Base-by-base conservation (phyloP, 2,329 filamentous ascomycete genomes). In the Niveomyces coronatus region DNA sequence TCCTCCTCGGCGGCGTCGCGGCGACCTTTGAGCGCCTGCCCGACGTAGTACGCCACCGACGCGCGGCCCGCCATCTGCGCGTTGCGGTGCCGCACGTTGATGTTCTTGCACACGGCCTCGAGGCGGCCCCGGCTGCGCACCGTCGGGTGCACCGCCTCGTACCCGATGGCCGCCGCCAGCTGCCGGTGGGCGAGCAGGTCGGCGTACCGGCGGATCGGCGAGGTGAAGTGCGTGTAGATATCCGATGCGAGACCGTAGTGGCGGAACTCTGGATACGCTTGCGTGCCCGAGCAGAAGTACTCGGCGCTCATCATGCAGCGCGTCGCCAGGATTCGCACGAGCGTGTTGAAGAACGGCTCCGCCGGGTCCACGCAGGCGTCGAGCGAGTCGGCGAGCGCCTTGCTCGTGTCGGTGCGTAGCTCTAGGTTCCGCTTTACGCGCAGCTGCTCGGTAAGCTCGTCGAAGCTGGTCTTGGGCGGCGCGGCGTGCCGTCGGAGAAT, bases 261-360 rank as follows among this genome's bases (percentile, higher is more conserved):
- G 37, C 86, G 78, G 71, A 94, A 98, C 57, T 96, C 91, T 1
- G 86, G 82, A 57, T 91, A 89, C 0, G 88, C 78, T 57, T 95
- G 87, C 6, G 87, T 88, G 43, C 91, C 91, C 0, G 89, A 85
- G 63, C 85, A 91, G 63, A 98, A 98, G 64, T 98, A 98, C 63
- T 98, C 91, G 45, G 91, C 91, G 38, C 86, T 91, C 71, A 94
- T 94, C 91, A 98, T 98, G 73, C 91, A 98, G 16, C 91, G 82
- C 8, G 91, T 98, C 9, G 91, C 91, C 67, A 98, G 84, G 63
- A 98, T 94, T 56, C 91, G 85, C 49, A 98, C 82, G 17, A 98
- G 77, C 3, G 89, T 98, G 71, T 98, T 98, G 74, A 98, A 96
- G 68, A 95, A 98, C 19, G 89, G 86, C 51, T 96, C 85, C 9